These are phyloP conservation scores for Trichoderma semiorbis DNA, from an alignment of 2,329 filamentous ascomycete species.

Conservation along the genomic window DNA sequence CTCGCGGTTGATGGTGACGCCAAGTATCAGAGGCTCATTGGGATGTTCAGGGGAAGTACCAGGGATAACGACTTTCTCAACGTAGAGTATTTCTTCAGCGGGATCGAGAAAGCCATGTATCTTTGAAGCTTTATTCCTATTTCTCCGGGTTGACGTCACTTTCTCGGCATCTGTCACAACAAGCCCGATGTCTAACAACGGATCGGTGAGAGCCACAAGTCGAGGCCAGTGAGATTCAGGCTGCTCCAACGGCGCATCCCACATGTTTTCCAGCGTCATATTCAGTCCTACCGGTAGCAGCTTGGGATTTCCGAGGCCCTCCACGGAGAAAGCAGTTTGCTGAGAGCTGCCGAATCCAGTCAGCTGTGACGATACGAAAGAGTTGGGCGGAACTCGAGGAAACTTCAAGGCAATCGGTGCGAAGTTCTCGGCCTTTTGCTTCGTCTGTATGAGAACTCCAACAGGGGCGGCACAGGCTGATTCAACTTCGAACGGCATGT, in stretches of 20 bases:
- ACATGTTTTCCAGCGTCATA: conserved; percentile 55
- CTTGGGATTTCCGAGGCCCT: conserved; percentile 54
- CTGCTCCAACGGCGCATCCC: conserved; percentile 52
- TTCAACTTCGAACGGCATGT: conserved; percentile 93
- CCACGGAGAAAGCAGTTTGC: conserved; percentile 53
- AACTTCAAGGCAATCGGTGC: conserved; percentile 53
- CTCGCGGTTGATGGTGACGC: conserved; percentile 77
- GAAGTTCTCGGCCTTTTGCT: conserved; percentile 52
- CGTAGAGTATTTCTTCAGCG: conserved; percentile 78
- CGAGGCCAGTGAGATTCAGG: conserved; percentile 64
- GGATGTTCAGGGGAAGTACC: conserved; percentile 34
- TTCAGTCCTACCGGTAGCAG: conserved; percentile 50
- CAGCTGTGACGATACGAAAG: conserved; percentile 71
- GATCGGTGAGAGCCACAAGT: conserved; percentile 80
- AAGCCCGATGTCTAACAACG: conserved; percentile 78
- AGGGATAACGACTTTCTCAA: conserved; percentile 65
- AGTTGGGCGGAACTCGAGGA: conserved; percentile 70
- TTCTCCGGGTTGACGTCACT: conserved; percentile 27
- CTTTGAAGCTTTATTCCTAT: conserved; percentile 35
- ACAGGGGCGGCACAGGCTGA: conserved; percentile 76
- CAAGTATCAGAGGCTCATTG: conserved; percentile 61
- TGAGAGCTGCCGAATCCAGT: conserved; percentile 51
- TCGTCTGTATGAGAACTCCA: conserved; percentile 84
- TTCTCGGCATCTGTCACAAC: conserved; percentile 62
- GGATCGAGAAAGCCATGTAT: conserved; percentile 61